Base-by-base conservation (phyloP, 75 land plant species). In the Chamaecyparis obtusa region DNA sequence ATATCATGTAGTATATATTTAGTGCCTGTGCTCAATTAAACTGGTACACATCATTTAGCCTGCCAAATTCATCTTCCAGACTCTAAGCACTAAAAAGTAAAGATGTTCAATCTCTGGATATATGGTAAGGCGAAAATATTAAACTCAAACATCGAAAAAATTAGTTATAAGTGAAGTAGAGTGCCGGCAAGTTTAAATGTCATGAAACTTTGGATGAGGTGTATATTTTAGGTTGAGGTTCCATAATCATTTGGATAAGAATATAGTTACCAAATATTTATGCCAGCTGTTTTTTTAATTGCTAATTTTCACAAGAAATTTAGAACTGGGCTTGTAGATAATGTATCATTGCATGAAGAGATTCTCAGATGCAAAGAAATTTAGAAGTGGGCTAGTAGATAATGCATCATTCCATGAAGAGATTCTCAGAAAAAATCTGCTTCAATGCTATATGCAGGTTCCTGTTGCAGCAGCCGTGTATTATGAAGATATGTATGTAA, bases 401-500 rank as follows among this genome's bases (percentile, higher is more conserved):
- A 35, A 51, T 32, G 56, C 30, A 51, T 21, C 56, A 54, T 19
- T 54, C 9, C 57, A n/a, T 48, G 80, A 83, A 27, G 36, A 87
- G 41, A 87, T 46, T 21, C 46, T 49, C 35, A 51, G 54, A 6
- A n/a, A 14, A 43, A 44, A 44, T 84, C 21, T 85, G 87, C 32
- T 87, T 48, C 41, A 81, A 43, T 81, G 14, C 48, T 87, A 33
- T 87, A 33, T 80, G 78, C 90, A 97, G 99, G 99, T 98, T 19
- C 99, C 99, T 36, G 99, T 98, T 89, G 99, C 99, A 57, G 99
- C 99, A 84, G 99, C 99, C 75, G 99, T 96, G 11, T 98, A 98
- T 89, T 98, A 96, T 85, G 99, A 98, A 64, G 99, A 98, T 88
- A 91, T 96, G 97, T 98, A 92, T 93, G 99, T 96, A 0, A 95